phyloP scores from a whole-genome alignment of 768 basidiomycete species.

The Termitomyces sp. region DNA sequence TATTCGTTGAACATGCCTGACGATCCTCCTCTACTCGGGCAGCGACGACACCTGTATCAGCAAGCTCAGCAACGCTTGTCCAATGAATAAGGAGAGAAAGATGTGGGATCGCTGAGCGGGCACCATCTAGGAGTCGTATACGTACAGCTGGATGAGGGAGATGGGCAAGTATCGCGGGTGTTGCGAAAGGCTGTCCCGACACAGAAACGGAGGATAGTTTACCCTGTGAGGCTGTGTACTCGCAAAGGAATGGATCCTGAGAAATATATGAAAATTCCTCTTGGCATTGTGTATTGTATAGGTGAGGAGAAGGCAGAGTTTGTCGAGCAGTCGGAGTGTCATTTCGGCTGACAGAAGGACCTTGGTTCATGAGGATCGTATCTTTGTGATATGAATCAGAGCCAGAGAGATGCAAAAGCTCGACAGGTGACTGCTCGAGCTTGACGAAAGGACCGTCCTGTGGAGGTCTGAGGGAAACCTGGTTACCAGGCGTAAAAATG shows the following conservation, averaged over 20 bases:
- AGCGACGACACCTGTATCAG: constrained; percentile 3
- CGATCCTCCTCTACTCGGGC: constrained; percentile 4
- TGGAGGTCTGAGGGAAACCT: neutral
- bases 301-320: constrained; percentile 9
- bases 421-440: constrained; percentile 22
- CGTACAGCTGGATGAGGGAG: constrained; percentile 25
- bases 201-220: constrained; percentile 11
- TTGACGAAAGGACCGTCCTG: constrained; percentile 21
- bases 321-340: neutral
- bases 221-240: neutral
- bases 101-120: constrained; percentile 18
- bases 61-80: constrained; percentile 8
- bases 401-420: constrained; percentile 10
- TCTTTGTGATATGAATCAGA: constrained; percentile 13
- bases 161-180: constrained; percentile 25
- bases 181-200: constrained; percentile 20
- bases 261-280: neutral
- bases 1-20: constrained; percentile 5
- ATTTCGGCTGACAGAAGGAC: neutral
- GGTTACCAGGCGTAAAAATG: constrained; percentile 1
- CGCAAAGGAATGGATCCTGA: neutral
- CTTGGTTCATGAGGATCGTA: constrained; percentile 9
- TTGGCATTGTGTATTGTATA: constrained; percentile 6
- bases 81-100: constrained; percentile 19
- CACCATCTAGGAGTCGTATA: constrained; percentile 20